Evolutionary conservation across 257 asterid species (phyloP).

Genomic region (Anisodus acutangulus): DNA sequence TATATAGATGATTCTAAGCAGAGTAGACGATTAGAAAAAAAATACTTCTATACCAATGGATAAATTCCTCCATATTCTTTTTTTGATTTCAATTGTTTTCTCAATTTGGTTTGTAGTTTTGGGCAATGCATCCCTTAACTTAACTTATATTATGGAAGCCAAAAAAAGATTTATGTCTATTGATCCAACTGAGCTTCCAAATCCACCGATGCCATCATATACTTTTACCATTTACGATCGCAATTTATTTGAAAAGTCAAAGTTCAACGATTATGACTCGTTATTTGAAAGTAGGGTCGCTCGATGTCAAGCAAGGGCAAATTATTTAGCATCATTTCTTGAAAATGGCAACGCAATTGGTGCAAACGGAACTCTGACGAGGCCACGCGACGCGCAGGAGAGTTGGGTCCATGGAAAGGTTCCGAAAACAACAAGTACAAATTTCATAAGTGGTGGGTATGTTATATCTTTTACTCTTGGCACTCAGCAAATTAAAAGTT

Average conservation of each 20-base stretch:
- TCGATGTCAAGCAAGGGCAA: not conserved
- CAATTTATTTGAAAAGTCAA: not conserved
- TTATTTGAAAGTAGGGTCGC: not conserved
- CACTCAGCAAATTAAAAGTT: not conserved
- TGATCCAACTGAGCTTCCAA: not conserved
- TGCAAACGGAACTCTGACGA: not conserved
- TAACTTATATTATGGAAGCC: not conserved
- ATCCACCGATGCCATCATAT: slow-evolving; percentile 4
- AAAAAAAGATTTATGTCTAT: not conserved
- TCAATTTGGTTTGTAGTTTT: not conserved
- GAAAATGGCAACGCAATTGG: not conserved
- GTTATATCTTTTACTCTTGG: not conserved
- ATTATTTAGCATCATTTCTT: not conserved
- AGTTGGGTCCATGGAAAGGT: not conserved
- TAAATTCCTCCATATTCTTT: not conserved
- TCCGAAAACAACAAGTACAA: not conserved
- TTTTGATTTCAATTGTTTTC: not conserved
- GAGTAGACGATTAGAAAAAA: not conserved
- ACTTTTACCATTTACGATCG: not conserved
- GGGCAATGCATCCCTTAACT: not conserved
- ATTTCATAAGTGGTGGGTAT: not conserved
- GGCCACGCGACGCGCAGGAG: too few relatives aligned
- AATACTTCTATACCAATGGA: not conserved
- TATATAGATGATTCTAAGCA: not conserved
- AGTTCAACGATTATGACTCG: not conserved